Conservation (phyloP, 805 yeast species). For the Metschnikowia aberdeeniae region DNA sequence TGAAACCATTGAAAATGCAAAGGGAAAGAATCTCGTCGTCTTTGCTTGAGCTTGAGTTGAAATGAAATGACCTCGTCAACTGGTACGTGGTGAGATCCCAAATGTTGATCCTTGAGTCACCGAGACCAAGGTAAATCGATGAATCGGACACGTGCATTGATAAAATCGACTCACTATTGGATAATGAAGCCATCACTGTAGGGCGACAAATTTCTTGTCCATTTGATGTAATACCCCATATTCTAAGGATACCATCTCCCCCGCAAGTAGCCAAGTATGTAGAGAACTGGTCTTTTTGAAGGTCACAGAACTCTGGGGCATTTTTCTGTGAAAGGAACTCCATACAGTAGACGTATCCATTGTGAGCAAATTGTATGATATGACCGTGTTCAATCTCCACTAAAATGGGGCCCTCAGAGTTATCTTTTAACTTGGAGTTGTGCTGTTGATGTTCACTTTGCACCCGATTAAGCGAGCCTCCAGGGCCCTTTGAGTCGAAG, state of each 20-base stretch:
- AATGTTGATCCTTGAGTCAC: constrained; percentile 68
- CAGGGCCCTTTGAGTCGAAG: constrained; percentile 87
- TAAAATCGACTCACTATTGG: constrained; percentile 66
- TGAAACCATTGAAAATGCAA: constrained; percentile 50
- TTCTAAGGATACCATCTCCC: constrained; percentile 84
- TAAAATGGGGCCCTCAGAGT: constrained; percentile 26
- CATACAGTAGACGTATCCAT: constrained; percentile 83
- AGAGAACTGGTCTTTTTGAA: constrained; percentile 12
- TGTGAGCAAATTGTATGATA: constrained; percentile 78
- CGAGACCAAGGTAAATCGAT: constrained; percentile 78
- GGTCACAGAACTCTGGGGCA: constrained; percentile 19
- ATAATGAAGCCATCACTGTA: constrained; percentile 27
- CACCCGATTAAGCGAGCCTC: constrained; percentile 45
- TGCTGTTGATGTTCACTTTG: constrained; percentile 26
- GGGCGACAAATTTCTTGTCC: constrained; percentile 5
- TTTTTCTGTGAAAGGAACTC: constrained; percentile 21
- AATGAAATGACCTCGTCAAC: constrained; percentile 44
- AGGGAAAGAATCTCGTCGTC: constrained; percentile 50
- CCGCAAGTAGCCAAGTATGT: constrained; percentile 52
- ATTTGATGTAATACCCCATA: constrained; percentile 55
- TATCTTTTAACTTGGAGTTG: constrained; percentile 6
- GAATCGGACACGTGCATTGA: constrained; percentile 63
- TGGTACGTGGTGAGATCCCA: constrained; percentile 89
- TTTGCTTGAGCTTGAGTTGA: constrained; percentile 9
- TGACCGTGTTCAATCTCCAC: constrained; percentile 67